Evolutionary conservation across 1,284 basidiomycete genomes (phyloP).

Genomic region (Vanrija pseudolonga): DNA sequence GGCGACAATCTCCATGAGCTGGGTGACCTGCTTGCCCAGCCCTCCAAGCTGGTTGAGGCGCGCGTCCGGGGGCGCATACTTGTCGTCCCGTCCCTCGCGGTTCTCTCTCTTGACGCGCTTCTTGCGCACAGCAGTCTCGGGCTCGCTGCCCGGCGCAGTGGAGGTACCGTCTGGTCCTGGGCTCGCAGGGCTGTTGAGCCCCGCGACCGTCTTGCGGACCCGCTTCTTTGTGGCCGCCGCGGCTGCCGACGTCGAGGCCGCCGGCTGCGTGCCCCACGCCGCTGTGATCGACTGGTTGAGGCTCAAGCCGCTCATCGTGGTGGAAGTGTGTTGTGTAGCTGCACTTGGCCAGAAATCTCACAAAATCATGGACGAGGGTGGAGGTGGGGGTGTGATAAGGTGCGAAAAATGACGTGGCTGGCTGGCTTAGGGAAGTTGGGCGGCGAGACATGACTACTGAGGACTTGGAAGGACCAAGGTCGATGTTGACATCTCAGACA

Average conservation of each 20-base stretch:
- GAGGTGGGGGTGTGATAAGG: too few species aligned
- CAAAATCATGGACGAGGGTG: too few species aligned
- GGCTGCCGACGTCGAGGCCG: neutral
- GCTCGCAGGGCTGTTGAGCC: constrained; percentile 11
- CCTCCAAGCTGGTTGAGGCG: constrained; percentile 83
- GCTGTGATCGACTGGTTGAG: constrained; percentile 45
- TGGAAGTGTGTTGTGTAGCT: neutral
- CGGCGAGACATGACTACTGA: too few species aligned
- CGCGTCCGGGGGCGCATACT: constrained; percentile 46
- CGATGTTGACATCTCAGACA: too few species aligned
- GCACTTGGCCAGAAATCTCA: neutral
- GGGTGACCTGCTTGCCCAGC: constrained; percentile 78
- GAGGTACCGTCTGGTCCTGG: constrained; percentile 1
- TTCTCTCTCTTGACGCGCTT: constrained; percentile 19
- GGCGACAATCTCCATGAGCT: constrained; percentile 90
- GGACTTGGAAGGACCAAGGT: too few species aligned
- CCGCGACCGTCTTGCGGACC: constrained; percentile 10
- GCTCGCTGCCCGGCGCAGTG: constrained; percentile 7
- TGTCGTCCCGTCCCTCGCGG: constrained; percentile 16
- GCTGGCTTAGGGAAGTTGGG: too few species aligned
- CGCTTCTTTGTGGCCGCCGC: constrained; percentile 7
- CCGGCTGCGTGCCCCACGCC: constrained; percentile 29
- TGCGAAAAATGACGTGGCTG: too few species aligned
- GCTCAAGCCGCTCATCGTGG: constrained; percentile 14
- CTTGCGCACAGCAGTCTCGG: constrained; percentile 9